Evolutionary conservation across 140 eudicot genomes (phyloP).

Genomic region (Ambrosia hybrid): DNA sequence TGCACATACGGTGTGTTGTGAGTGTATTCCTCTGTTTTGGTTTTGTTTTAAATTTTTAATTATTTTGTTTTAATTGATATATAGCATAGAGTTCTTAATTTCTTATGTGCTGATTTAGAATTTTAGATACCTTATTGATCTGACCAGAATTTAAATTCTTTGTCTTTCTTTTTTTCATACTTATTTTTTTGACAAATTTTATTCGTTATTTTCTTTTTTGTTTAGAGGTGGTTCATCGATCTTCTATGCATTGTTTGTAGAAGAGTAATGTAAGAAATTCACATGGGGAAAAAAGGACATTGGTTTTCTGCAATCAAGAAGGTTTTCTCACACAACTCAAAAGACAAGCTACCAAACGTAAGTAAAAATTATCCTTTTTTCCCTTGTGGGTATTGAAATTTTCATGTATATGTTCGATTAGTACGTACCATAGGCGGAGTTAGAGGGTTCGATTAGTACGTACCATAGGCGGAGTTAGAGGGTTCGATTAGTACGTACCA

Average conservation of each 20-base stretch:
- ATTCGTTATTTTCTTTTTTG: not conserved
- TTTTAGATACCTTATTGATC: slow-evolving; percentile 5
- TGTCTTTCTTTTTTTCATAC: not conserved
- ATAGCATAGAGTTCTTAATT: not conserved
- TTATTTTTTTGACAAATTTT: not conserved
- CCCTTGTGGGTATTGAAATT: slow-evolving; percentile 4
- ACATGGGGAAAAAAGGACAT: slow-evolving; percentile 94
- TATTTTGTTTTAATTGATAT: not conserved
- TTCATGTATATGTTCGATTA: not conserved
- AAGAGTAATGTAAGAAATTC: slow-evolving; percentile 63
- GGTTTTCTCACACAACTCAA: slow-evolving; percentile 76
- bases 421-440: not conserved
- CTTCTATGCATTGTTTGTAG: slow-evolving; percentile 41
- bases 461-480: not conserved
- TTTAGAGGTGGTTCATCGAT: not conserved
- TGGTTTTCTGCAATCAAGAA: slow-evolving; percentile 96
- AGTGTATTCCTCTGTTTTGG: not conserved
- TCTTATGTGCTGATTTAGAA: not conserved
- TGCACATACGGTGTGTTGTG: not conserved
- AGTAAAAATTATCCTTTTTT: slow-evolving; percentile 22
- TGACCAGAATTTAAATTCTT: not conserved
- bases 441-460: not conserved
- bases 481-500: not conserved
- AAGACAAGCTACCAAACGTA: slow-evolving; percentile 67
- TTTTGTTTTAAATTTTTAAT: too few relatives aligned